A percentile compares a stretch with the other conserved stretches of the same genome.
Conservation (phyloP, 306 rosid genomes). For the Potentilla sterilis region DNA sequence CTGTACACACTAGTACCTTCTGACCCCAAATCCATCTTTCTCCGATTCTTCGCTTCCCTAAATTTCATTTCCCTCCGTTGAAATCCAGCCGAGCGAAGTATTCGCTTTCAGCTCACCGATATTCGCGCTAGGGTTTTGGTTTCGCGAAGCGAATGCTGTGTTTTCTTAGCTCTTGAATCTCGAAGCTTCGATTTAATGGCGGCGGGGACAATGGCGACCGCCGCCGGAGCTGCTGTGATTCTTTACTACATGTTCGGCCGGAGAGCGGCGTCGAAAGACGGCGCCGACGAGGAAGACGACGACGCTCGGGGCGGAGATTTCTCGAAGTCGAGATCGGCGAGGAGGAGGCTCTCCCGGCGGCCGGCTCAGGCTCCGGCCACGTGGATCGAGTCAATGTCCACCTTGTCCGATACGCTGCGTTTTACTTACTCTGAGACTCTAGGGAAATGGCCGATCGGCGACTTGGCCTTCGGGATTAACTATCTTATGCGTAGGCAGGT, state of each 20-base stretch:
- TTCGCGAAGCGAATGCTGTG: background rate
- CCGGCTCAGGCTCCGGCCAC: conserved; percentile 98
- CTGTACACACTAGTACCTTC: too few relatives aligned
- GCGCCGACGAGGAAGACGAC: background rate
- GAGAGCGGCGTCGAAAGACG: conserved; percentile 38
- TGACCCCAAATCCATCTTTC: background rate
- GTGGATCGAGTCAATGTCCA: conserved; percentile 70
- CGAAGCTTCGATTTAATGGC: conserved; percentile 54
- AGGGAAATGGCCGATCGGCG: conserved; percentile 98
- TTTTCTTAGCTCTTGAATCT: conserved; percentile 17
- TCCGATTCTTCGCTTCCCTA: background rate
- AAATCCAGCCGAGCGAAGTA: too few relatives aligned
- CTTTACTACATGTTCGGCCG: conserved; percentile 59
- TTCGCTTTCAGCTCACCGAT: background rate
- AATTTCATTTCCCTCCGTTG: background rate
- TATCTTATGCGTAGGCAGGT: conserved; percentile 95
- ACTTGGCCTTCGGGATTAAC: conserved; percentile 95
- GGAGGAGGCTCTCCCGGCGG: conserved; percentile 68
- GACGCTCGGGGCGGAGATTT: conserved; percentile 37
- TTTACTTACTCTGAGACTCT: conserved; percentile 86
- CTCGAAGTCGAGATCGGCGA: conserved; percentile 63
- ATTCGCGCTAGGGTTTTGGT: background rate
- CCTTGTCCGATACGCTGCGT: conserved; percentile 81
- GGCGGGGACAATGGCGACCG: conserved; percentile 91
- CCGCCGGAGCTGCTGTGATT: conserved; percentile 85